These are phyloP conservation scores for Spathaspora arborariae DNA, from an alignment of 805 yeast species.

Conservation along the genomic window DNA sequence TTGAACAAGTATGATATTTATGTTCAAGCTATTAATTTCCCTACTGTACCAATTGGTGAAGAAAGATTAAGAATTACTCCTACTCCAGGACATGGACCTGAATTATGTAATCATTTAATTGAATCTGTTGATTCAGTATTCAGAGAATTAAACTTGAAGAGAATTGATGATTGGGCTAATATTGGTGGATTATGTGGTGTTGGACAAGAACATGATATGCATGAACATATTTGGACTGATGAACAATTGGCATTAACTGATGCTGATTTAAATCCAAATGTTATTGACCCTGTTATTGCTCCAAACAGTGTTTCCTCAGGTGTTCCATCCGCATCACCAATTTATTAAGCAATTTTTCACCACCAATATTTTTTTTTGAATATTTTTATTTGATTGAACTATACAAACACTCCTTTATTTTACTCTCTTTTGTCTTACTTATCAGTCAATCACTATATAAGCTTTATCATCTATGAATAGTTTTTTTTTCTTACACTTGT, in stretches of 20 bases:
- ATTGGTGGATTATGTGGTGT: slow-evolving; percentile 92
- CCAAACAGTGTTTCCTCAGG: slow-evolving; percentile 75
- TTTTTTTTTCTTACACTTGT: background rate
- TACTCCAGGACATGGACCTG: slow-evolving; percentile 90
- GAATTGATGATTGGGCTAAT: slow-evolving; percentile 71
- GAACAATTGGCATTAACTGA: slow-evolving; percentile 65
- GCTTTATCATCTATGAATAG: background rate
- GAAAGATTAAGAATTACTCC: slow-evolving; percentile 98
- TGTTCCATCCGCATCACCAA: slow-evolving; percentile 17
- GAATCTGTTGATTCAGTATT: slow-evolving; percentile 80
- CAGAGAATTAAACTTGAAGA: slow-evolving; percentile 66
- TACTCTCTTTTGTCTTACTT: no score
- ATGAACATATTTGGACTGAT: slow-evolving; percentile 83
- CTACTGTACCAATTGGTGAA: slow-evolving; percentile 93
- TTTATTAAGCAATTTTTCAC: background rate
- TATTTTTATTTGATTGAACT: background rate
- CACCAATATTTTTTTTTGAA: background rate
- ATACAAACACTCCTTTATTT: background rate
- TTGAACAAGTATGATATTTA: slow-evolving; percentile 82
- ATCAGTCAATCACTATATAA: background rate
- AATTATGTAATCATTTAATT: slow-evolving; percentile 70
- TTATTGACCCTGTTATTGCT: slow-evolving; percentile 55
- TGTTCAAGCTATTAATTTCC: slow-evolving; percentile 98
- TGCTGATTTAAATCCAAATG: slow-evolving; percentile 63
- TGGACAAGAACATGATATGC: slow-evolving; percentile 46